Evolutionary conservation across 1,284 basidiomycete genomes (phyloP), one percentile per base, ranked within the genome.

Genomic region (Ceratobasidium sp.): DNA sequence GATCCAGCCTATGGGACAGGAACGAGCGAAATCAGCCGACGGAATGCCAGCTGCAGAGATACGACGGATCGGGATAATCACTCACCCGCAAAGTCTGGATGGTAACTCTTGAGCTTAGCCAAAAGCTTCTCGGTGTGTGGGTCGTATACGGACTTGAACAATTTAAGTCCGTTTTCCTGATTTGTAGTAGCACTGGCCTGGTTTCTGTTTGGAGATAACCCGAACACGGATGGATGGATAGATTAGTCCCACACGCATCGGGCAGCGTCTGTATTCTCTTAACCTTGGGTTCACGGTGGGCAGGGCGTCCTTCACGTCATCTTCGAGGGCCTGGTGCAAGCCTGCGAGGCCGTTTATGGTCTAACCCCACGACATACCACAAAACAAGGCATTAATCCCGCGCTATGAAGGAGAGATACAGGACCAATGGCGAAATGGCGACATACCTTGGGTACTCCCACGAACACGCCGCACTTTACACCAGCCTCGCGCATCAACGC

Each of bases 81-180:
- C 75, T 1, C 56, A 77, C 77, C 82, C n/a, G 84, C 85, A 27
- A 88, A 81, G 79, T 88, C 87, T 0, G 87, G 87, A 79, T 88
- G 87, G 13, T 95, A 94, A 63, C 88, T 87, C 80, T 88, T 89
- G 76, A 99, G 88, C 84, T 98, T 98, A 82, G 88, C 84, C 83
- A 96, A 87, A 79, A 99, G 90, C 84, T 98, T 98, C 82, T 88
- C 88, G 80, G 89, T 89, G 84, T 96, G 92, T 77, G 96, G 96
- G 79, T 89, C 85, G 84, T 99, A 99, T 82, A 99, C 96, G 76
- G 90, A 90, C 81, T 92, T 88, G 95, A 96, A 99, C 76, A 97
- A 85, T 56, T 83, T 85, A 79, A 83, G 86, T 65, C 93, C 93
- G 69, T 72, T 72, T 62, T 72, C 69, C 58, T 72, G 69, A 61